phyloP scores from a whole-genome alignment of 169 alveolate genomes.

The Plasmodium chabaudi region DNA sequence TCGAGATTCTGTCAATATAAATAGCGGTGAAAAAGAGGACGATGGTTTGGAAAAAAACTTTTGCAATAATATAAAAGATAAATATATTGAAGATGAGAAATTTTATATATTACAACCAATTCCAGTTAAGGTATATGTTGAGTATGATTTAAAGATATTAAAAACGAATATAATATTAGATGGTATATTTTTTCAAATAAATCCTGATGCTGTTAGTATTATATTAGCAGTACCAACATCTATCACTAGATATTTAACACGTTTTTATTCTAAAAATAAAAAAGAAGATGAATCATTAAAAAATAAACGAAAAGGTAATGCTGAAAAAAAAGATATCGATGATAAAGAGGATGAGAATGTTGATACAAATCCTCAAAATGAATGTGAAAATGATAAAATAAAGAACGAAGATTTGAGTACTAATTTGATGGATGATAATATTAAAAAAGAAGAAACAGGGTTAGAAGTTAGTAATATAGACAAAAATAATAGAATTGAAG shows the following conservation, averaged over 20 bases:
- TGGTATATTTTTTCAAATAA: constrained; percentile 86
- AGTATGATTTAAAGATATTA: constrained; percentile 58
- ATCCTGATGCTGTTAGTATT: constrained; percentile 86
- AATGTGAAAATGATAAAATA: not conserved
- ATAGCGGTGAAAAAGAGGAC: not conserved
- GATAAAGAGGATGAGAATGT: constrained; percentile 8
- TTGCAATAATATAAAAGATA: constrained; percentile 55
- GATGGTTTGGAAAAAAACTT: constrained; percentile 18
- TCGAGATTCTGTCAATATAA: not conserved
- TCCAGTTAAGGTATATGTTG: constrained; percentile 75
- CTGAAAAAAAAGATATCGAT: constrained; percentile 26
- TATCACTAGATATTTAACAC: constrained; percentile 77
- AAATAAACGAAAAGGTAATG: constrained; percentile 16
- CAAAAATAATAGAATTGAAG: constrained; percentile 20
- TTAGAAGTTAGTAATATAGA: not conserved
- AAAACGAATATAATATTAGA: constrained; percentile 80
- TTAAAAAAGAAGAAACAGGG: not conserved
- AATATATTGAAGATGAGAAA: constrained; percentile 21
- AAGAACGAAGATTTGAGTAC: not conserved
- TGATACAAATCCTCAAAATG: not conserved
- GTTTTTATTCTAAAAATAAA: constrained; percentile 64
- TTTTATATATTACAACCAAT: constrained; percentile 73
- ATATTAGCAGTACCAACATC: constrained; percentile 86
- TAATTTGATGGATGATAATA: not conserved
- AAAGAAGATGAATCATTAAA: constrained; percentile 21